phyloP scores from a whole-genome alignment of 164 flowering plant species.

The Aristolochia contorta region DNA sequence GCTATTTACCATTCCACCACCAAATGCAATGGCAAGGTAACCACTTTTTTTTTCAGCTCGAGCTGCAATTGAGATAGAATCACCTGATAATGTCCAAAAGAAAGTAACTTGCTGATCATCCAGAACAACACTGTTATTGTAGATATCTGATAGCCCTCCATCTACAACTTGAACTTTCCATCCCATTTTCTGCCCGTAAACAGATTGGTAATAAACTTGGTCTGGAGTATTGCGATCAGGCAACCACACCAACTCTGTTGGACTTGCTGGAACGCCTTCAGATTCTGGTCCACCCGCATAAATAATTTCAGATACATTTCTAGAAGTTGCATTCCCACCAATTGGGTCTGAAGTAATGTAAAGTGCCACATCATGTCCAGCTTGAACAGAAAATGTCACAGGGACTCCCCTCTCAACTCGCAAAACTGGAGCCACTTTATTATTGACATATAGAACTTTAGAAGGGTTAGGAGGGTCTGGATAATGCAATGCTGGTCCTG shows the following conservation, averaged over 20 bases:
- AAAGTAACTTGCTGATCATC: constrained; percentile 96
- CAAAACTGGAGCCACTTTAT: constrained; percentile 85
- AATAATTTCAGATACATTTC: constrained; percentile 63
- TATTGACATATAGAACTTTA: constrained; percentile 78
- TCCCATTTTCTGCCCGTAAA: constrained; percentile 78
- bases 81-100: constrained; percentile 69
- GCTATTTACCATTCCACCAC: constrained; percentile 80
- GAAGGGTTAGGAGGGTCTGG: constrained; percentile 89
- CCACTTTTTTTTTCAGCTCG: constrained; percentile 94
- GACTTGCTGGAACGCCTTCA: constrained; percentile 86
- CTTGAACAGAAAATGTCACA: constrained; percentile 84
- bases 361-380: constrained; percentile 92
- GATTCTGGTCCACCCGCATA: constrained; percentile 84
- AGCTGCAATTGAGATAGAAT: constrained; percentile 79
- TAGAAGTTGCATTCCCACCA: constrained; percentile 87
- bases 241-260: constrained; percentile 67
- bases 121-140: constrained; percentile 74
- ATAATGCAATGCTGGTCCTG: constrained; percentile 64
- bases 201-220: constrained; percentile 76
- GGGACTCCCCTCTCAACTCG: constrained; percentile 94
- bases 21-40: constrained; percentile 88
- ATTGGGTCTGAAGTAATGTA: constrained; percentile 83
- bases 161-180: constrained; percentile 97
- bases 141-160: constrained; percentile 96
- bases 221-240: constrained; percentile 96